Evolutionary conservation across 169 alveolate species (phyloP), one percentile per base, ranked within the genome.

Genomic region (Plasmodium fragile): DNA sequence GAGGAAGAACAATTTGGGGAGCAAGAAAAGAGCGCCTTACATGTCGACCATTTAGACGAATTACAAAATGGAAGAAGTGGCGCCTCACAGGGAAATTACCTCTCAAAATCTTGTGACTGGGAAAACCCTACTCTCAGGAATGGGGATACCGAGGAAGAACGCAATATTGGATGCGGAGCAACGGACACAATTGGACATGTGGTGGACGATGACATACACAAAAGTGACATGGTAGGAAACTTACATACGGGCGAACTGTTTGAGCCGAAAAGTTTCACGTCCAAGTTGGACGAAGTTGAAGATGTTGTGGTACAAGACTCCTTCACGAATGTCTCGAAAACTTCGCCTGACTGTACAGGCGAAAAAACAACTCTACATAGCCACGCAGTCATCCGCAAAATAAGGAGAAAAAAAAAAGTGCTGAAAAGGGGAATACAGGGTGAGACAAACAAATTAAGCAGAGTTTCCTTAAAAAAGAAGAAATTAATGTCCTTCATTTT

Each of bases 391-490:
- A 11, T 34, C 34, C 65, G 22, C 16, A 43, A 41, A 69, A 82
- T 65, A 36, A 69, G 73, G 49, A 28, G 39, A n/a, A 69, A 43
- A 34, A 39, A 69, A 39, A 65, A 43, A 65, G 22, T 7, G 18
- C 43, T 41, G 43, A 82, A 7, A 69, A 82, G 22, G 30, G 41
- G 13, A 6, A 45, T 65, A 82, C 70, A 59, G 73, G 70, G 16
- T 18, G 82, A 65, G 69, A 52, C 10, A 28, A 49, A 82, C 34
- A 69, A 82, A 82, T 28, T 69, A 18, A 69, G 0, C 32, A 25
- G 25, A 69, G 6, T 41, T 65, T 39, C 43, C 39, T 34, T 28
- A 41, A 82, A 82, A 82, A 69, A 82, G 30, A 52, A 82, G 49
- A 69, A 43, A 32, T 36, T 81, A 30, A 25, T 25, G 41, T 11